A percentile compares a stretch with the other conserved stretches of the same genome.
Evolutionary conservation across 768 basidiomycete species (phyloP).

Genomic region (Leucocoprinus sp.): DNA sequence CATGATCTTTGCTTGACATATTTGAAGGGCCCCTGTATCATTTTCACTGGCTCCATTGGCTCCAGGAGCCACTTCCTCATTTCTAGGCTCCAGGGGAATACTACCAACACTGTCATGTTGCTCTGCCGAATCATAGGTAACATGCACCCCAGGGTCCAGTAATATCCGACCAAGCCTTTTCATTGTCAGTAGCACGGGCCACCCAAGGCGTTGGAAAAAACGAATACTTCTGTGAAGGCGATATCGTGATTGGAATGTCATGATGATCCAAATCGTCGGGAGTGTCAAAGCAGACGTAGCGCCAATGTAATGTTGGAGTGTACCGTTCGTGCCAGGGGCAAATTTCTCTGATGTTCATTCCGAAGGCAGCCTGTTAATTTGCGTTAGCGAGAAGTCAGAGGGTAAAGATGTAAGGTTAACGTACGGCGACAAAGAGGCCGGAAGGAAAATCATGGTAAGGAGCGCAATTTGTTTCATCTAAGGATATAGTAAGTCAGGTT

Average conservation of each 20-base stretch:
- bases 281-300: slow-evolving; percentile 39
- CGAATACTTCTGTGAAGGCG: slow-evolving; percentile 21
- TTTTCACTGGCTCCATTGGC: too few relatives aligned
- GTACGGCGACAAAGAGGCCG: slow-evolving; percentile 34
- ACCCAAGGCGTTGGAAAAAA: slow-evolving; percentile 26
- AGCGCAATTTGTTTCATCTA: slow-evolving; percentile 36
- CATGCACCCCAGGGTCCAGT: not conserved
- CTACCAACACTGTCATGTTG: too few relatives aligned
- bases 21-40: too few relatives aligned
- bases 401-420: not conserved
- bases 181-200: slow-evolving; percentile 23
- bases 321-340: slow-evolving; percentile 25
- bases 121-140: not conserved
- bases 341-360: slow-evolving; percentile 36
- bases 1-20: too few relatives aligned
- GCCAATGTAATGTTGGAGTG: slow-evolving; percentile 34
- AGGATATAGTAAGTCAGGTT: not conserved
- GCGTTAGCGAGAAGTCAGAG: not conserved
- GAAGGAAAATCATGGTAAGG: slow-evolving; percentile 42
- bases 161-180: not conserved
- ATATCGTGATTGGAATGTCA: slow-evolving; percentile 43
- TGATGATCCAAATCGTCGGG: slow-evolving; percentile 44
- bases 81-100: too few relatives aligned
- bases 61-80: too few relatives aligned
- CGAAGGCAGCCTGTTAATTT: slow-evolving; percentile 24